Evolutionary conservation across 768 basidiomycete species (phyloP).

Genomic region (Russula compacta): DNA sequence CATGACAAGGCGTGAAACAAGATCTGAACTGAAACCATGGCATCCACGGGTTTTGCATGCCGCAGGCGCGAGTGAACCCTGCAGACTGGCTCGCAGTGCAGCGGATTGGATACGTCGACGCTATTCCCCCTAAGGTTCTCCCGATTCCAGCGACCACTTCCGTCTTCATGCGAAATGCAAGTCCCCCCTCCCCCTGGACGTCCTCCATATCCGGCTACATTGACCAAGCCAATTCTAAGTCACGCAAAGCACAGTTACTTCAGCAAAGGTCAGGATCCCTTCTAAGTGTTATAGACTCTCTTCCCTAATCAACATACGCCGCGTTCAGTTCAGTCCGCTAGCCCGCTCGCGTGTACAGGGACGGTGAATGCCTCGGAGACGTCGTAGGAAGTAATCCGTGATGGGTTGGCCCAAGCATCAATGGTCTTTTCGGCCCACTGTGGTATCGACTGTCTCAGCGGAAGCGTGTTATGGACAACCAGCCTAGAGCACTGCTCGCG

Average conservation of each 20-base stretch:
- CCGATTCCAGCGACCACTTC: slow-evolving; percentile 8
- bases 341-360: not conserved
- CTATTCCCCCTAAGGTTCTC: slow-evolving; percentile 14
- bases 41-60: slow-evolving; percentile 16
- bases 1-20: slow-evolving; percentile 20
- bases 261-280: not conserved
- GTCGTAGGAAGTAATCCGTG: not conserved
- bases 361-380: not conserved
- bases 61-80: slow-evolving; percentile 13
- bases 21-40: slow-evolving; percentile 19
- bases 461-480: not conserved
- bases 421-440: not conserved
- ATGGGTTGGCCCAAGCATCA: too few species aligned
- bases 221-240: not conserved
- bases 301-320: slow-evolving; percentile 1
- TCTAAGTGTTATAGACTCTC: not conserved
- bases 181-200: not conserved
- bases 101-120: slow-evolving; percentile 9
- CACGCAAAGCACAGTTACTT: slow-evolving; percentile 5
- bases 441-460: slow-evolving; percentile 3
- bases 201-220: slow-evolving; percentile 5
- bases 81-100: slow-evolving; percentile 15
- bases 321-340: not conserved
- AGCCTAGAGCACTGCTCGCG: not conserved
- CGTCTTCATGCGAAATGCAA: slow-evolving; percentile 16